Evolutionary conservation across 2,329 filamentous ascomycete species (phyloP), one percentile per base, ranked within the genome.

Genomic region (Xylaria sp.): DNA sequence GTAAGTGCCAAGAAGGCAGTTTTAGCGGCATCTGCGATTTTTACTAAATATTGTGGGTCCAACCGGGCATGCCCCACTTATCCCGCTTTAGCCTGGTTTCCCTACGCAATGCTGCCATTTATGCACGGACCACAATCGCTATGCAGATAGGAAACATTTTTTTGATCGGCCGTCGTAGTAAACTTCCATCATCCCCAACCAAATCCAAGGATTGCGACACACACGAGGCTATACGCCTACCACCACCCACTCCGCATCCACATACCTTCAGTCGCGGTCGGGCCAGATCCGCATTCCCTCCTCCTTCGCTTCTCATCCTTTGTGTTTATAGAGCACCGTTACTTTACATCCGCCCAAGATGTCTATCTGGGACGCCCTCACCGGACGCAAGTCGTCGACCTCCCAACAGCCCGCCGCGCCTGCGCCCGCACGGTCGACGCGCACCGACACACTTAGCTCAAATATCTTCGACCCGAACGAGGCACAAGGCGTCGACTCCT

Each of bases 401-500:
- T 60, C 70, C 70, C 60, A 72, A 53, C 64, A 69, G 44, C 67
- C 75, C 49, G 68, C 73, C 54, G 69, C 77, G 48, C 67, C 76
- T 55, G 69, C 76, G 53, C 74, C 79, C 70, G 74, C 80, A 71
- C 61, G 83, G 65, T 75, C 78, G 73, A 60, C 83, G 64, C 72
- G 81, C 62, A 77, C 81, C 67, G 70, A 77, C 70, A 76, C 78
- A 68, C 82, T 83, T 74, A 76, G 78, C 61, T 76, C 83, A 59
- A 75, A 80, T 57, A 75, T 81, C 66, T 92, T 91, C 76, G 87
- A 92, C 74, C 85, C 90, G 48, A 81, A 84, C 67, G 82, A 86
- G 69, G 85, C 86, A 57, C 87, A 89, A 75, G 92, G 93, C 76
- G 89, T 94, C 69, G 88, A 91, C 70, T 88, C 90, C 59, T 97